Evolutionary conservation across 2,329 filamentous ascomycete species (phyloP), one percentile per base, ranked within the genome.

Genomic region (Fusarium sp.): DNA sequence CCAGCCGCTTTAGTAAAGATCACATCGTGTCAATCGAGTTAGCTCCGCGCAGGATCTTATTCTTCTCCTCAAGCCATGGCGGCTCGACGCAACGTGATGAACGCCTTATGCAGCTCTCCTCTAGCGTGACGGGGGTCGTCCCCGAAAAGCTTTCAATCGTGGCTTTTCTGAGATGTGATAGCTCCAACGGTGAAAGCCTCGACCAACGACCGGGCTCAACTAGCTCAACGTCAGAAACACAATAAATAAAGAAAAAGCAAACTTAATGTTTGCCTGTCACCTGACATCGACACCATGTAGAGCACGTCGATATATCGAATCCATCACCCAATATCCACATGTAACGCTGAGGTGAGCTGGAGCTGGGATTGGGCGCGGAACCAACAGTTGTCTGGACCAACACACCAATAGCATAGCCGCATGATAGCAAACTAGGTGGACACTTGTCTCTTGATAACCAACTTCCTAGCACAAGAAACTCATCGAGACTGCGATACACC

Each of bases 151-250:
- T 15, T 37, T 15, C 24, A 48, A 57, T 63, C 38, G 59, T 64
- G 68, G 60, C 69, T 63, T 67, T 70, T 70, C 20, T 72, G 69
- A 73, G 52, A 68, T 73, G 50, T 74, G 71, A 74, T 59, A 69
- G 60, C 31, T 29, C 41, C 39, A 39, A 39, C 18, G 43, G 28
- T 42, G 50, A 13, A 55, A 20, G 37, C 35, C 21, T 31, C 43
- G 42, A 57, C 66, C 37, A 58, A 57, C 47, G 39, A 35, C 15
- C 28, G 31, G 23, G 31, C 21, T 38, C 41, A 15, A 7, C 13
- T 18, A 23, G 37, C 21, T 26, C n/a, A 21, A 33, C 18, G 21
- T 24, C 12, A 20, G 33, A 15, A 33, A 29, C 15, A 35, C 5
- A 33, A 43, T 8, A 16, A 39, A 26, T 11, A 8, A 28, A 28